These are phyloP conservation scores for Curvularia verruculosa DNA, from an alignment of 2,329 filamentous ascomycete genomes.

Conservation along the genomic window DNA sequence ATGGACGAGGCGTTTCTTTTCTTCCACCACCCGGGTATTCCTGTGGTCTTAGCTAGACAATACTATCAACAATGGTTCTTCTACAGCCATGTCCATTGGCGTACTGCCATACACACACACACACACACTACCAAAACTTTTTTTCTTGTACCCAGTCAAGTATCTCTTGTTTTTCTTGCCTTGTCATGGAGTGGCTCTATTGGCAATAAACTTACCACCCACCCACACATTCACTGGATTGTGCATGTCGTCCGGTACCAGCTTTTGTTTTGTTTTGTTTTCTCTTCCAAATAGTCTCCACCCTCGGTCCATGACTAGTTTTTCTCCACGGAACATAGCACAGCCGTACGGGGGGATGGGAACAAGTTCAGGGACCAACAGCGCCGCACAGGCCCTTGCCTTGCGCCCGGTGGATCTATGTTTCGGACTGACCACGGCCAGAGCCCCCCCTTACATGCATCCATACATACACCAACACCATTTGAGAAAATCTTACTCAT, in stretches of 20 bases:
- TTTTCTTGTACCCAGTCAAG: neutral
- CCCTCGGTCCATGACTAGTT: constrained; percentile 5
- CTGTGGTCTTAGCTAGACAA: constrained; percentile 17
- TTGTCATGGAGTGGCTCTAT: neutral
- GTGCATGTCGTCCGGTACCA: no score
- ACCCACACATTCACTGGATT: no score
- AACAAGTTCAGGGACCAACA: neutral
- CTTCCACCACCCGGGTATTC: constrained; percentile 9
- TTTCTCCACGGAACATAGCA: constrained; percentile 2
- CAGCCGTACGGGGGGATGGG: neutral
- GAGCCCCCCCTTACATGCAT: neutral
- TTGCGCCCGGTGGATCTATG: neutral
- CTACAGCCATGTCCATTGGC: constrained; percentile 7
- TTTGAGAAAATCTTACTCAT: neutral
- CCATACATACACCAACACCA: neutral
- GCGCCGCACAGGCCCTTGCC: neutral
- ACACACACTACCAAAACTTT: neutral
- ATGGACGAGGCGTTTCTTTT: constrained; percentile 34
- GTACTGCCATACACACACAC: constrained; percentile 1
- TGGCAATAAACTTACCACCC: constrained; percentile 1
- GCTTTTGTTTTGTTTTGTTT: neutral
- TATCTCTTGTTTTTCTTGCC: neutral
- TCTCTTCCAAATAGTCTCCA: constrained; percentile 2
- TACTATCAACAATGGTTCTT: constrained; percentile 21
- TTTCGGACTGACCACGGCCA: neutral